Evolutionary conservation across 148 eudicot species (phyloP).

Genomic region (Bassia scoparia): DNA sequence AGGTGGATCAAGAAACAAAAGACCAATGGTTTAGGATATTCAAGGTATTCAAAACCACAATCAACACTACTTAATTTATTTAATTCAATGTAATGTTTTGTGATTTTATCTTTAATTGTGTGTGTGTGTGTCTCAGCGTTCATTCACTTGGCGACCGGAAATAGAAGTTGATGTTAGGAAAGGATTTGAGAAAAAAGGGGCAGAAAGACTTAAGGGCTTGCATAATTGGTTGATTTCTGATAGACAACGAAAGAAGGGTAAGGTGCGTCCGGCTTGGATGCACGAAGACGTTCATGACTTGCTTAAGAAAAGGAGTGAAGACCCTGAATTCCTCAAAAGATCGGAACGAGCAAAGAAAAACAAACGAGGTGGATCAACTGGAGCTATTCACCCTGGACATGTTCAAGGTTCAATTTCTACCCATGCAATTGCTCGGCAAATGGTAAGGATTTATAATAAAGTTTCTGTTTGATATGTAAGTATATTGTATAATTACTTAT

Average conservation of each 20-base stretch:
- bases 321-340: no score
- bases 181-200: not conserved
- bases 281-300: not conserved
- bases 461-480: no score
- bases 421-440: no score
- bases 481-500: no score
- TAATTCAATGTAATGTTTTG: no score
- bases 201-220: not conserved
- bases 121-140: not conserved
- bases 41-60: not conserved
- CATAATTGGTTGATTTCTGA: not conserved
- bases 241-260: not conserved
- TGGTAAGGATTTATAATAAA: no score
- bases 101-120: no score
- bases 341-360: no score
- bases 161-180: not conserved
- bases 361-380: no score
- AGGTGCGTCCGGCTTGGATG: not conserved
- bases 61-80: no score
- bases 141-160: not conserved
- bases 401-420: no score
- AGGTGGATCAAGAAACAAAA: not conserved
- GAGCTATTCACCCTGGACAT: no score
- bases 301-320: not conserved
- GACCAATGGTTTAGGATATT: not conserved